Base-by-base conservation (phyloP, 495 filamentous ascomycete genomes). In the Talaromyces ruber region DNA sequence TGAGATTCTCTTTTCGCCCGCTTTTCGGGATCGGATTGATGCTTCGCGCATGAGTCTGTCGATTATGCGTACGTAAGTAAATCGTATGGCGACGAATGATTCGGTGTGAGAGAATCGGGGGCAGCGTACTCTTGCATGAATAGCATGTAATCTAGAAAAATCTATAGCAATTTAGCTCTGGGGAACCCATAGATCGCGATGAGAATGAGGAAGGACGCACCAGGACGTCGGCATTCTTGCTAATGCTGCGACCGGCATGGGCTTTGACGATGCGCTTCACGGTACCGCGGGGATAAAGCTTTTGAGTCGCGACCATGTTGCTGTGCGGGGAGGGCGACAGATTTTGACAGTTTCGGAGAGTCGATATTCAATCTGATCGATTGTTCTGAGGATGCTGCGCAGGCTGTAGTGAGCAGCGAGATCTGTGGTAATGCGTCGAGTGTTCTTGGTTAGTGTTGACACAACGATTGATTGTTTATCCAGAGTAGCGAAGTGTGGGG, bases 191-290 rank as follows among this genome's bases (percentile, higher is more conserved):
- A 61, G 25, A 58, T 30, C 4, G 21, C 21, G n/a, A 52, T 2
- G 24, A 52, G 25, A 50, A 45, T 26, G 16, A 11, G 8, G 12
- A 25, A 59, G 59, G 28, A 37, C 83, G 65, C 81, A 96, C 91
- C 79, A 93, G 76, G 61, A 96, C 85, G 76, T 96, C 93, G 51
- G 86, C 87, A 67, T 96, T 93, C 73, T 92, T 93, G 78, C 86
- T 90, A 64, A 96, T 72, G 60, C 80, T 87, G 64, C 84, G 83
- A 58, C 90, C 88, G 4, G 89, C 88, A 71, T 96, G 91, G 29
- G 92, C 92, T 77, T 95, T 96, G 64, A 96, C 82, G 34, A 93
- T 93, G 64, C 90, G 89, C 74, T 90, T 93, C 62, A 96, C 81
- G 1, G 90, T 92, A 4, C 84, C 86, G 39, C 92, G 87, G 2